Evolutionary conservation across 352 stramenopile genomes (phyloP).

Genomic region (Pythium insidiosum): DNA sequence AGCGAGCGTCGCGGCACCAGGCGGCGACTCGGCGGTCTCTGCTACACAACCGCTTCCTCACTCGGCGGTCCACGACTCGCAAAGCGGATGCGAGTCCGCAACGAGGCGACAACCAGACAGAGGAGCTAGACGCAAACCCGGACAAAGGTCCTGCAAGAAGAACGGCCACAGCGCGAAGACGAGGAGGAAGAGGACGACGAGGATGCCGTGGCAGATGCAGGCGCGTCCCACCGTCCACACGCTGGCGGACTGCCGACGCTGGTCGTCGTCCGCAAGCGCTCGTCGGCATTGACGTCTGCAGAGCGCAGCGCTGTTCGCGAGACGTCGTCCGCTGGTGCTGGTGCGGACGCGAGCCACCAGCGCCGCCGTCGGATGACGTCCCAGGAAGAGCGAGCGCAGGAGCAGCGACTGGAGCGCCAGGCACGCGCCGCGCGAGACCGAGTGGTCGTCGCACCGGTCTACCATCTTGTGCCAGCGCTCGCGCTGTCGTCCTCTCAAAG

Average conservation of each 20-base stretch:
- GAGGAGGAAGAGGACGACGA: not conserved
- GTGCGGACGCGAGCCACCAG: too few species aligned
- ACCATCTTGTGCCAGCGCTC: constrained; percentile 13
- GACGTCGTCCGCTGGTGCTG: too few species aligned
- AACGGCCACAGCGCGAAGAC: not conserved
- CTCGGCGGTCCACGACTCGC: too few species aligned
- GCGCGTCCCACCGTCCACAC: too few species aligned
- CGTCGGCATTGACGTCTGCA: constrained; percentile 4
- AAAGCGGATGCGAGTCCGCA: too few species aligned
- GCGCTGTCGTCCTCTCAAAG: constrained; percentile 18
- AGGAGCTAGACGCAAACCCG: too few species aligned
- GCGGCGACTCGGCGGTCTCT: constrained; percentile 13
- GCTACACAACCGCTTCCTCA: constrained; percentile 49
- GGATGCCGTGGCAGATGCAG: not conserved
- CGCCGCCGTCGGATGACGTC: too few species aligned
- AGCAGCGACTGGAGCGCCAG: too few species aligned
- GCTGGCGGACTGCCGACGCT: constrained; percentile 8
- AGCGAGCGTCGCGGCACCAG: constrained; percentile 19
- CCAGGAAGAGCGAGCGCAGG: too few species aligned
- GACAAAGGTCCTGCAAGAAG: not conserved
- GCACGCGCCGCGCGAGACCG: not conserved
- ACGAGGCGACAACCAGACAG: too few species aligned
- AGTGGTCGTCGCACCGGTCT: constrained; percentile 7
- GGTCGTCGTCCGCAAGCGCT: constrained; percentile 10
- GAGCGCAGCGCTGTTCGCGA: too few species aligned